Conservation (phyloP, 768 basidiomycete species). For the Pleurotus platypus region DNA sequence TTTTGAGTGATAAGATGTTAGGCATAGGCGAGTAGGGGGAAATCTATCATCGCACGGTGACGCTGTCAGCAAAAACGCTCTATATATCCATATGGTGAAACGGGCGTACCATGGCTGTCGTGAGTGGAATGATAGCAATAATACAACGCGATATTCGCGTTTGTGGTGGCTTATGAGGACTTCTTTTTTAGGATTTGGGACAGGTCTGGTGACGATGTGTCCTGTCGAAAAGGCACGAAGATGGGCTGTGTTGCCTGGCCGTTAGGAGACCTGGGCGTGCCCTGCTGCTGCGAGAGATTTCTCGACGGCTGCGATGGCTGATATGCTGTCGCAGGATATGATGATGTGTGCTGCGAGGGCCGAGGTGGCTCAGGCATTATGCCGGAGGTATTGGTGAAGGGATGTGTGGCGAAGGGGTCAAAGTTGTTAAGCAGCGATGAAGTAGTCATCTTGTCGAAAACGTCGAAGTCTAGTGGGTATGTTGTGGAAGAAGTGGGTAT, state of each 20-base stretch:
- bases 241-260: not conserved
- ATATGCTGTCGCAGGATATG: constrained; percentile 1
- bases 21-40: not conserved
- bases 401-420: constrained; percentile 26
- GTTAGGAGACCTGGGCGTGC: not conserved
- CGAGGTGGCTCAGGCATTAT: constrained; percentile 4
- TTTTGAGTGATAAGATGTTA: constrained; percentile 6
- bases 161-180: not conserved
- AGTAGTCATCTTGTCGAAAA: constrained; percentile 4
- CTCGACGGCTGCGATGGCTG: not conserved
- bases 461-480: not conserved
- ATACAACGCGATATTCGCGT: not conserved
- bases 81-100: not conserved
- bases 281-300: not conserved
- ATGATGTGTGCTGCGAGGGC: constrained; percentile 4
- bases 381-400: constrained; percentile 26
- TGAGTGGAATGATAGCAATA: not conserved
- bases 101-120: constrained; percentile 2
- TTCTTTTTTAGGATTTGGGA: constrained; percentile 5
- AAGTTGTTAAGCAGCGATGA: constrained; percentile 21
- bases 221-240: constrained; percentile 8
- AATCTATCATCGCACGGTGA: not conserved
- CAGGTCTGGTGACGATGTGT: constrained; percentile 6
- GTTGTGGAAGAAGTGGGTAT: not conserved
- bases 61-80: no score